These are phyloP conservation scores for Eucalyptus polybractea DNA, from an alignment of 345 rosid genomes.

Conservation along the genomic window DNA sequence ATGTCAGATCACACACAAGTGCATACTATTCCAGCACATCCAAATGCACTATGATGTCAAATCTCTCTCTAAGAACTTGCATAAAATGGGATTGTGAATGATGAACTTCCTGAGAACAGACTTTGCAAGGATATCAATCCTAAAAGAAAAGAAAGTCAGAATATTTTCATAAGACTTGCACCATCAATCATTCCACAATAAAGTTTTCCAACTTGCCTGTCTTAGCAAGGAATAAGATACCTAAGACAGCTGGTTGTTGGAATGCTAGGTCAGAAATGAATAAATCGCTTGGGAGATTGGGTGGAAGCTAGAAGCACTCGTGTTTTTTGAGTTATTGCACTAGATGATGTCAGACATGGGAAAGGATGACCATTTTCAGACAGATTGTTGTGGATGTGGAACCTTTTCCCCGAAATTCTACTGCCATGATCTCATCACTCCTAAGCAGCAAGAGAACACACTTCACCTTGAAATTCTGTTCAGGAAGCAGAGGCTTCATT, in stretches of 20 bases:
- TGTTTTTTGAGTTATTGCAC: background rate
- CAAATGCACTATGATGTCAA: background rate
- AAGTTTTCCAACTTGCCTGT: background rate
- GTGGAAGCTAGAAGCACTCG: background rate
- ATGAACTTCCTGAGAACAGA: background rate
- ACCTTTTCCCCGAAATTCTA: background rate
- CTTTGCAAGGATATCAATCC: background rate
- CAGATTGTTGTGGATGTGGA: background rate
- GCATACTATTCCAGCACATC: background rate
- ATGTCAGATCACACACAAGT: background rate
- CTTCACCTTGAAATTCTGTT: background rate
- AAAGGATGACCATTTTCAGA: background rate
- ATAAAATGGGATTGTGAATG: background rate
- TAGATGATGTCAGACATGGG: background rate
- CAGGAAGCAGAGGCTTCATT: background rate
- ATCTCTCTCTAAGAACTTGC: background rate
- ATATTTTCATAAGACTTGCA: background rate
- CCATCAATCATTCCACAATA: background rate
- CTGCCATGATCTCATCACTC: background rate
- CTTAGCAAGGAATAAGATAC: background rate
- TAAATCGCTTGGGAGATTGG: background rate
- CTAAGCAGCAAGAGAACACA: background rate
- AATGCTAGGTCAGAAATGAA: background rate
- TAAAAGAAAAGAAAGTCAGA: background rate
- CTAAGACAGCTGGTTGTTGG: background rate